Percentiles rank a stretch among this genome's conserved stretches.
phyloP scores from a whole-genome alignment of 257 asterid genomes.

The Petunia secreta region DNA sequence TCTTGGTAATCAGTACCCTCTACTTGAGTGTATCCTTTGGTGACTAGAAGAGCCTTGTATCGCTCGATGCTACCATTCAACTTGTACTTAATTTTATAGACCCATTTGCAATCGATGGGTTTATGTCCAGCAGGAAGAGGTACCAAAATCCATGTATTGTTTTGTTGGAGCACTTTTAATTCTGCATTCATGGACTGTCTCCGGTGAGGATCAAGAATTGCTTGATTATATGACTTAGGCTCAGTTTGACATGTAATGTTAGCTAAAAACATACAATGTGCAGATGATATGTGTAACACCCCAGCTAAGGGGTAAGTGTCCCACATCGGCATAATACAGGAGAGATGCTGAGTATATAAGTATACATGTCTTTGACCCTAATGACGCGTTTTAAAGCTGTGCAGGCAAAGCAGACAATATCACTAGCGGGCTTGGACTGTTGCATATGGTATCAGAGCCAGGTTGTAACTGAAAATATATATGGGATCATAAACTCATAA shows the following conservation, averaged over 20 bases:
- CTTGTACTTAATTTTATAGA: neutral
- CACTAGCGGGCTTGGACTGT: no score
- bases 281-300: neutral
- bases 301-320: no score
- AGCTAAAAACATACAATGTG: slow-evolving; percentile 24
- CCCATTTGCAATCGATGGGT: slow-evolving; percentile 24
- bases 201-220: slow-evolving; percentile 6
- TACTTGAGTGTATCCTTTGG: slow-evolving; percentile 23
- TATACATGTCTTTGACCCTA: no score
- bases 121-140: neutral
- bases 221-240: slow-evolving; percentile 3
- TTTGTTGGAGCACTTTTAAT: neutral
- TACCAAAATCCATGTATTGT: slow-evolving; percentile 10
- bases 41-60: slow-evolving; percentile 19
- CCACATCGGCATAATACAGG: no score
- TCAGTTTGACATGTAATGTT: slow-evolving; percentile 26
- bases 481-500: no score
- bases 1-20: slow-evolving; percentile 16
- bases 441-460: no score
- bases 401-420: no score
- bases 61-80: slow-evolving; percentile 2
- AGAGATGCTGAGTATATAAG: no score
- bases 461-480: no score
- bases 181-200: neutral
- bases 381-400: no score